Evolutionary conservation across 164 flowering plant genomes (phyloP), one percentile per base, ranked within the genome.

Genomic region (Litsea cubeba): DNA sequence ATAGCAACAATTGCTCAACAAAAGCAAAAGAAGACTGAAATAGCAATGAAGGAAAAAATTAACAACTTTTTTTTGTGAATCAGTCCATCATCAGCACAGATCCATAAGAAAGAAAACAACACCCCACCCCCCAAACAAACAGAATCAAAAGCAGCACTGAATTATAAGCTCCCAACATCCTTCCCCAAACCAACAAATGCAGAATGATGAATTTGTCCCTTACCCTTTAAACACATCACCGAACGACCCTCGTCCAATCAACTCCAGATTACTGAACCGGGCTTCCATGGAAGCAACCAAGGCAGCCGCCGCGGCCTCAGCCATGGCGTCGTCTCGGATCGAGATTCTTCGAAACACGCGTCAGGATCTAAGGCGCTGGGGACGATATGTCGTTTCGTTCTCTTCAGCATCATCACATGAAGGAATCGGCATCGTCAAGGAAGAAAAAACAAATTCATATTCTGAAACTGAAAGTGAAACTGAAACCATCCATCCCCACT

Each of bases 161-260:
- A 40, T 8, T 40, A 40, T 7, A 40, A 40, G 46, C 5, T 71
- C 8, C 8, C 74, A 72, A 72, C n/a, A 20, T 54, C 60, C 17
- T 54, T 54, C n/a, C 14, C 18, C 50, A 8, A 14, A 15, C 15
- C 23, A 69, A 50, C 17, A 10, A 32, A 65, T 14, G 11, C 69
- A 50, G 5, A 18, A 70, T 67, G 18, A 62, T 70, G 20, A 15
- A 46, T 22, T 12, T 10, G 51, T 23, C 12, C 76, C 85, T 81
- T 78, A 94, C 99, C 93, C 99, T 86, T 91, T 95, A 79, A 87
- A 95, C 30, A 95, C 99, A 71, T 95, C 99, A 0, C 99, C 99
- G 74, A 95, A 95, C 3, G 99, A 95, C 30, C 99, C 99, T 81
- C 88, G 85, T 46, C 99, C 99, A 80, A 95, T 95, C 76, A 92